Evolutionary conservation across 192 early-diverging fungal species (phyloP).

Genomic region (Helicostylum pulchrum): DNA sequence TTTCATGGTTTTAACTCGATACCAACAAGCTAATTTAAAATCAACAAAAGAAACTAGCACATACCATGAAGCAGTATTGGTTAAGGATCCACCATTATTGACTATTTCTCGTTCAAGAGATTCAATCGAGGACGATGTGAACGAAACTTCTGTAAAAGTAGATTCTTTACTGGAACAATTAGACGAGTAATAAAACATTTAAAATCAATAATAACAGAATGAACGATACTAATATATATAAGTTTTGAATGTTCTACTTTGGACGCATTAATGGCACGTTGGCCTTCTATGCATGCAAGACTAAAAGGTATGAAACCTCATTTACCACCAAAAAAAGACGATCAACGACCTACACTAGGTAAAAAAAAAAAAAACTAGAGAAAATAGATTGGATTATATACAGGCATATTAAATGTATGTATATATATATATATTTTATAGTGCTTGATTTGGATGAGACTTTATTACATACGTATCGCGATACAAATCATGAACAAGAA

Average conservation of each 20-base stretch:
- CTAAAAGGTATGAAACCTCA: conserved; percentile 33
- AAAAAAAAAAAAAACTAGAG: background rate
- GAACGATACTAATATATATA: background rate
- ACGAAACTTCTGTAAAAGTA: conserved; percentile 19
- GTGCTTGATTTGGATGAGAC: conserved; percentile 40
- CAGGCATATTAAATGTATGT: background rate
- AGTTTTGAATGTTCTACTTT: conserved; percentile 35
- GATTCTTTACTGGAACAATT: conserved; percentile 33
- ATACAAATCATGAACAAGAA: conserved; percentile 15
- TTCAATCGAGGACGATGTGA: conserved; percentile 8
- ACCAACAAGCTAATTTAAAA: conserved; percentile 15
- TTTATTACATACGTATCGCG: conserved; percentile 35
- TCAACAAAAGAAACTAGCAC: background rate
- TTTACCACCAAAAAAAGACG: conserved; percentile 34
- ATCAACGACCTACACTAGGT: conserved; percentile 35
- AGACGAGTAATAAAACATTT: conserved; percentile 30
- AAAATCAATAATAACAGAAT: background rate
- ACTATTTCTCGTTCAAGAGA: conserved; percentile 21
- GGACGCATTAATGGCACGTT: conserved; percentile 34
- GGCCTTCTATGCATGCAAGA: conserved; percentile 35
- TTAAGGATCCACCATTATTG: conserved; percentile 25
- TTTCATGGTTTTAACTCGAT: conserved; percentile 24
- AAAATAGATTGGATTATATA: background rate
- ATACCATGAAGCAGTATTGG: background rate
- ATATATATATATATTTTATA: too few species aligned